phyloP scores from a whole-genome alignment of 2,329 filamentous ascomycete genomes.

The Leptodontidium sp. region DNA sequence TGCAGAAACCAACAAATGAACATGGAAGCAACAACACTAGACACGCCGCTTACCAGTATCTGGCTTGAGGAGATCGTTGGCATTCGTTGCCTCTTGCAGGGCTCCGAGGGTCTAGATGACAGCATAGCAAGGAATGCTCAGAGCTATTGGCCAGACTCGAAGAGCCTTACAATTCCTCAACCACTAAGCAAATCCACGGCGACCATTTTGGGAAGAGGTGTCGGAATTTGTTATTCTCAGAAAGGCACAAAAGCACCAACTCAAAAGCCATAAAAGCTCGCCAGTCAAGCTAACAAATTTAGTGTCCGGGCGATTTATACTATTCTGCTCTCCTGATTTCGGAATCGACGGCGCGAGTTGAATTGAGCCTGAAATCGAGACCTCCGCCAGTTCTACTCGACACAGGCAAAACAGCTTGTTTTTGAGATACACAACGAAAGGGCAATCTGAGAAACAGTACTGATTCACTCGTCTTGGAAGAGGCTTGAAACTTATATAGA shows the following conservation, averaged over 20 bases:
- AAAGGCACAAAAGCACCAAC: neutral
- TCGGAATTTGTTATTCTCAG: neutral
- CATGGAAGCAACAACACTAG: neutral
- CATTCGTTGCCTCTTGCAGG: neutral
- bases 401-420: slow-evolving; percentile 30
- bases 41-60: neutral
- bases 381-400: slow-evolving; percentile 26
- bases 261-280: neutral
- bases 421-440: slow-evolving; percentile 22
- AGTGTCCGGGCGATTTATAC: neutral
- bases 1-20: neutral
- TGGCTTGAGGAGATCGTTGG: neutral
- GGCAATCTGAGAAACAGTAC: slow-evolving; percentile 32
- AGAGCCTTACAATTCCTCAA: neutral
- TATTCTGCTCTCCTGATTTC: slow-evolving; percentile 33
- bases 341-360: slow-evolving; percentile 30
- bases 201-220: neutral
- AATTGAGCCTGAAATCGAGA: slow-evolving; percentile 33
- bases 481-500: neutral
- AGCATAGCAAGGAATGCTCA: neutral
- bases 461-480: neutral
- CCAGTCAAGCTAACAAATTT: neutral
- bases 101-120: neutral
- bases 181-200: neutral
- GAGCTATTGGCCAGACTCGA: neutral